Evolutionary conservation across 768 basidiomycete genomes (phyloP), one percentile per base, ranked within the genome.

Genomic region (Leccinellum rugosiceps): DNA sequence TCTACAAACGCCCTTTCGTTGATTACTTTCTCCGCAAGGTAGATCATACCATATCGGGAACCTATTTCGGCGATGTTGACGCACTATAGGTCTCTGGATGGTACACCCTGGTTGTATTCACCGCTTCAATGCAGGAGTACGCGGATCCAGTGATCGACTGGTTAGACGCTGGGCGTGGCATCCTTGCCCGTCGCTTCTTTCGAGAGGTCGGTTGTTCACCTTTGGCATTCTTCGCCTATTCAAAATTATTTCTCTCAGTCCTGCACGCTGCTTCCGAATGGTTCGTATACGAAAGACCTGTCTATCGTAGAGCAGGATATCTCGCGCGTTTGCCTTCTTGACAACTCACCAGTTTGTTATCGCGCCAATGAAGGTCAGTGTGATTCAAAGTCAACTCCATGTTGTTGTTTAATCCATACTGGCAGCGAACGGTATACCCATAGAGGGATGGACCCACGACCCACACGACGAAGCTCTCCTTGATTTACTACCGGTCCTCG

Each of bases 101-200:
- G 97, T 99, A 99, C 75, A 98, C 95, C 1, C 83, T 99, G 58
- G 94, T 99, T 53, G 94, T 99, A 61, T 99, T 96, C 75, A 99
- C 97, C 30, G 97, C 97, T 7, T 98, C 96, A 9, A 93, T 99
- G 92, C 90, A 94, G 68, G 97, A 99, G 74, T 99, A 99, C 72
- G 97, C 97, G 59, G 97, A 99, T 77, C 97, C 97, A 0, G 95
- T 99, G 28, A 99, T 99, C 63, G 97, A 99, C 75, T 99, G 97
- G 97, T 77, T 99, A 53, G 97, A 99, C 69, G 93, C 88, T 54
- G 93, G 94, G 4, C 83, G 93, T 46, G 95, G 94, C 17, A 91
- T 98, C 57, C 83, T 99, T 34, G 84, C 80, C 2, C 88, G 90
- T 60, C 85, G 94, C 34, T 79, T 97, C 61, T 99, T 98, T 75